These are phyloP conservation scores for Sclerotinia sclerotiorum DNA, from an alignment of 2,329 filamentous ascomycete genomes.

Conservation along the genomic window DNA sequence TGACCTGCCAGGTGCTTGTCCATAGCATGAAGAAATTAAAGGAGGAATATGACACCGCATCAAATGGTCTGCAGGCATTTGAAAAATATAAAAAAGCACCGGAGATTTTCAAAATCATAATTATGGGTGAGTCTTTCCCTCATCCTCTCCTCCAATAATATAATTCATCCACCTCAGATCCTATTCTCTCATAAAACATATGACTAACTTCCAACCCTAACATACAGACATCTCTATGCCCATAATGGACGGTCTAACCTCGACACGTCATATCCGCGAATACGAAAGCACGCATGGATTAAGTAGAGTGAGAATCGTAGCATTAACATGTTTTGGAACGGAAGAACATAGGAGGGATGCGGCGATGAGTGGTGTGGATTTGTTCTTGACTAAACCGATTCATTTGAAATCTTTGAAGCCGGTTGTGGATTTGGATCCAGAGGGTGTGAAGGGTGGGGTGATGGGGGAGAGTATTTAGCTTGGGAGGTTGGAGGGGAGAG, in stretches of 20 bases:
- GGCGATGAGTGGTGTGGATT: conserved; percentile 50
- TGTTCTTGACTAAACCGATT: conserved; percentile 54
- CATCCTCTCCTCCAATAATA: neutral
- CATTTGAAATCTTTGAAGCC: conserved; percentile 30
- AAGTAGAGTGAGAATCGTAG: conserved; percentile 48
- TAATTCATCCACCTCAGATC: no score
- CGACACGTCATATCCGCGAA: conserved; percentile 49
- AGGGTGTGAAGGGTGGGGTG: neutral
- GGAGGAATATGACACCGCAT: conserved; percentile 41
- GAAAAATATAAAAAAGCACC: conserved; percentile 35
- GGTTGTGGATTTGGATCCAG: conserved; percentile 28
- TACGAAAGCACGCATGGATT: conserved; percentile 46
- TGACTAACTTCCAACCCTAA: no score
- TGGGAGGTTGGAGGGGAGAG: no score
- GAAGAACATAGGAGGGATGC: conserved; percentile 49
- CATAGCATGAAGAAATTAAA: conserved; percentile 33
- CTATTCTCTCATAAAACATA: no score
- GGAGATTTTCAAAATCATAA: conserved; percentile 35
- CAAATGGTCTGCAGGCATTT: conserved; percentile 49
- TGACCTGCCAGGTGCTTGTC: conserved; percentile 28
- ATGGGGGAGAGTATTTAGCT: neutral
- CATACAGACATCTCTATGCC: conserved; percentile 55
- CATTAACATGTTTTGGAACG: conserved; percentile 52
- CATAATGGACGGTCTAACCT: conserved; percentile 51
- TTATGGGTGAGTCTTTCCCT: conserved; percentile 38